These are phyloP conservation scores for Coffea canephora DNA, from an alignment of 257 asterid genomes.

Conservation along the genomic window DNA sequence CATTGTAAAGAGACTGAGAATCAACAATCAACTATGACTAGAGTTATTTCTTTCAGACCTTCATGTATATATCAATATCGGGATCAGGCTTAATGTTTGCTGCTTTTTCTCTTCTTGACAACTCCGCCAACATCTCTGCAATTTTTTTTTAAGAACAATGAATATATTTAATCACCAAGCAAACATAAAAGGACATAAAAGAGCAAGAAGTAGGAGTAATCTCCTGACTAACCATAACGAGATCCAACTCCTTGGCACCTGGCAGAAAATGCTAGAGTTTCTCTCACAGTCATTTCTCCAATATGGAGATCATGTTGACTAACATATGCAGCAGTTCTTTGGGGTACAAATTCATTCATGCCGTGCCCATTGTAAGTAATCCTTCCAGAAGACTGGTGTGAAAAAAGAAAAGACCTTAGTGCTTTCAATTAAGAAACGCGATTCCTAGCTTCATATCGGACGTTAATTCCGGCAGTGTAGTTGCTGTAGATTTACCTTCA, in stretches of 20 bases:
- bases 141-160: neutral
- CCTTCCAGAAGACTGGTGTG: constrained; percentile 29
- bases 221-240: constrained; percentile 50
- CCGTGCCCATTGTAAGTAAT: constrained; percentile 47
- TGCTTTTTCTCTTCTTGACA: constrained; percentile 51
- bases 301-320: constrained; percentile 55
- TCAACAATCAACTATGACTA: neutral
- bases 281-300: constrained; percentile 75
- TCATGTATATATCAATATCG: constrained; percentile 50
- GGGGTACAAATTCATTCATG: constrained; percentile 45
- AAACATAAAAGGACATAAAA: neutral
- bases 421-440: neutral
- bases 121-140: constrained; percentile 73
- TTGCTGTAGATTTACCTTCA: constrained; percentile 28
- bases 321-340: constrained; percentile 42
- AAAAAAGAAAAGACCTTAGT: neutral
- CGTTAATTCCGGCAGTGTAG: neutral
- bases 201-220: neutral
- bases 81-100: constrained; percentile 55
- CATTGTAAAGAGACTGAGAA: neutral
- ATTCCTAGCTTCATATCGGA: neutral
- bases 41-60: constrained; percentile 24
- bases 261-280: constrained; percentile 68
- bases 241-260: constrained; percentile 80
- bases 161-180: neutral